A percentile compares a stretch with the other conserved stretches of the same genome.
Evolutionary conservation across 768 basidiomycete species (phyloP).

Genomic region (Tricholoma bakamatsutake): DNA sequence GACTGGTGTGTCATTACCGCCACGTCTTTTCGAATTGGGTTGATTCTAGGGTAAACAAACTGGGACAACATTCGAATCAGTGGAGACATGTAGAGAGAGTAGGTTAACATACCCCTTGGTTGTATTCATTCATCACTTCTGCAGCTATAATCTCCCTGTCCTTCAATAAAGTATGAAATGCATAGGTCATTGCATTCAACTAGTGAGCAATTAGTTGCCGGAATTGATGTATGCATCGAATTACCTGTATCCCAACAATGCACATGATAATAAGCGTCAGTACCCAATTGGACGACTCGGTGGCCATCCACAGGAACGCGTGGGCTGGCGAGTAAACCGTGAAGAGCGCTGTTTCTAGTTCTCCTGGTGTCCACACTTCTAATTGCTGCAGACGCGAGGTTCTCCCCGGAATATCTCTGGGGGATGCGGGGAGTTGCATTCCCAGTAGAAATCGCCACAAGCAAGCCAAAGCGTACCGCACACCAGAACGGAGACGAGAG

Average conservation of each 20-base stretch:
- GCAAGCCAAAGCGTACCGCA: constrained; percentile 49
- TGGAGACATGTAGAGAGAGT: not conserved
- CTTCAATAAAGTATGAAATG: constrained; percentile 63
- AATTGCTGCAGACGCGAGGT: constrained; percentile 64
- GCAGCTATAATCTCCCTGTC: constrained; percentile 70
- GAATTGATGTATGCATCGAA: constrained; percentile 11
- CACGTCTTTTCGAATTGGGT: constrained; percentile 70
- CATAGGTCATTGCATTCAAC: constrained; percentile 44
- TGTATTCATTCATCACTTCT: constrained; percentile 83
- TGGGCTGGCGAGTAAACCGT: constrained; percentile 77
- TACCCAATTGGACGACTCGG: constrained; percentile 71
- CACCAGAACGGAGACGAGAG: constrained; percentile 34
- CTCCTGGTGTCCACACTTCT: constrained; percentile 73
- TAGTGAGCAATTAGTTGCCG: constrained; percentile 18
- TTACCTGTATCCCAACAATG: constrained; percentile 58
- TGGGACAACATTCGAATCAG: constrained; percentile 21
- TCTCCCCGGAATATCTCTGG: constrained; percentile 30
- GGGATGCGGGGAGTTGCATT: constrained; percentile 38
- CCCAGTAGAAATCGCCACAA: constrained; percentile 67
- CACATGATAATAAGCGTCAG: constrained; percentile 65
- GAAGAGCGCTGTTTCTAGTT: constrained; percentile 64
- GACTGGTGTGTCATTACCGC: constrained; percentile 84
- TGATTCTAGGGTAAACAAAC: constrained; percentile 82
- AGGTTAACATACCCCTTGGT: constrained; percentile 53
- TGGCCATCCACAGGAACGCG: constrained; percentile 66